Evolutionary conservation across 2,329 filamentous ascomycete genomes (phyloP).

Genomic region (Chaetomium olivaceum): DNA sequence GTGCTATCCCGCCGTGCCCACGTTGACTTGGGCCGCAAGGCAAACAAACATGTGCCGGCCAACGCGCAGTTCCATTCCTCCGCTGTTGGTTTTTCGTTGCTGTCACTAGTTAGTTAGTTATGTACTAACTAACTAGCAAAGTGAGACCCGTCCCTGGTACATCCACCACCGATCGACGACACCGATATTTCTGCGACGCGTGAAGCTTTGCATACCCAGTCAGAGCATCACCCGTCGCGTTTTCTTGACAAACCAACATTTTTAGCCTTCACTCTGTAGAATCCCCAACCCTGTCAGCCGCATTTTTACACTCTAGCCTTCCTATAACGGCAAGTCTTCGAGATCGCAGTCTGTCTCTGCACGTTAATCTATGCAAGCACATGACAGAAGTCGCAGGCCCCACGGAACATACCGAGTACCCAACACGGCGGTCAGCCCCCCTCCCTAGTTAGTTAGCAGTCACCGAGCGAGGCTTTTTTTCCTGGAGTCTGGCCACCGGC

Average conservation of each 20-base stretch:
- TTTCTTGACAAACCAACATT: neutral
- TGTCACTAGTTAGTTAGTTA: no score
- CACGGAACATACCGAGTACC: conserved; percentile 3
- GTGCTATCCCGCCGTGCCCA: no score
- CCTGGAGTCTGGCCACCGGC: neutral
- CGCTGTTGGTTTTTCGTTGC: no score
- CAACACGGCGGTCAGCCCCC: neutral
- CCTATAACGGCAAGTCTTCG: neutral
- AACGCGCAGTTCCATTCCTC: neutral
- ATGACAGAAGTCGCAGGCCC: neutral
- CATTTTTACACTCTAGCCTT: neutral
- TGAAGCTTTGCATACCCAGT: neutral
- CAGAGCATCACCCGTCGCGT: neutral
- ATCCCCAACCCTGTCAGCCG: no score
- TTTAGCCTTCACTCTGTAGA: neutral
- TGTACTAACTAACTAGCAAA: no score
- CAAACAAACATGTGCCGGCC: neutral
- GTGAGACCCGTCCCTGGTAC: neutral
- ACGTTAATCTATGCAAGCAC: neutral
- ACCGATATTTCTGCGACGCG: neutral
- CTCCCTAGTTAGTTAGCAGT: neutral
- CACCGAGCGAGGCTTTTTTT: neutral
- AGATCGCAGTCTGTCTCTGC: neutral
- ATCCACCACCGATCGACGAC: neutral
- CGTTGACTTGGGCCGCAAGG: neutral